Conservation (phyloP, 176 grass and related monocot genomes). For the Carex pumila region DNA sequence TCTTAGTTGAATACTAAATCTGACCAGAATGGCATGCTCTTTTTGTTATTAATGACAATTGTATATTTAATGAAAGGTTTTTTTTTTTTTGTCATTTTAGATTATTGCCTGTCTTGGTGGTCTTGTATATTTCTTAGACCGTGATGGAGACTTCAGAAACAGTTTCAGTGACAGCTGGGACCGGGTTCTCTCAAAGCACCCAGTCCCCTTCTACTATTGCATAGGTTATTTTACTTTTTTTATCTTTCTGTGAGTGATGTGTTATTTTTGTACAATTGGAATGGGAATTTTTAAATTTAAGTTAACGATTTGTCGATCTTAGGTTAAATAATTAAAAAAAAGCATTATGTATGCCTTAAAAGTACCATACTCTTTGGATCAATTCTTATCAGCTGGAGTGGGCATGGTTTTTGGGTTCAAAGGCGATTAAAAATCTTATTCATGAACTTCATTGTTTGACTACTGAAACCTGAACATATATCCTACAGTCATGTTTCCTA, state of each 20-base stretch:
- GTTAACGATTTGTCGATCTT: not conserved
- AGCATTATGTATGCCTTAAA: not conserved
- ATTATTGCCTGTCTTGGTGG: slow-evolving; percentile 75
- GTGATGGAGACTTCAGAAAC: slow-evolving; percentile 80
- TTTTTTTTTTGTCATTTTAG: slow-evolving; percentile 29
- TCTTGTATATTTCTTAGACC: slow-evolving; percentile 77
- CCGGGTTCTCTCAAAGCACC: slow-evolving; percentile 88
- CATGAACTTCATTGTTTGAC: not conserved
- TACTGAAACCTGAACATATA: not conserved
- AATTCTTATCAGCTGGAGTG: not conserved
- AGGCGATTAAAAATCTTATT: not conserved
- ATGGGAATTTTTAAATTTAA: not conserved
- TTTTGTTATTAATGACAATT: not conserved
- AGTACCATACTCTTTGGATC: not conserved
- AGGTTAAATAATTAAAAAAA: not conserved
- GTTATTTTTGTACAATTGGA: not conserved
- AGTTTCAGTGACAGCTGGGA: slow-evolving; percentile 94
- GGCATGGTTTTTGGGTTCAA: not conserved
- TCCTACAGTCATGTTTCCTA: not conserved
- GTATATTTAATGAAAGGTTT: not conserved
- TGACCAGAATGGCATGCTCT: not conserved
- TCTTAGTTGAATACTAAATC: not conserved
- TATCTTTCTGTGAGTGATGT: not conserved
- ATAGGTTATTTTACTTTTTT: slow-evolving; percentile 44
- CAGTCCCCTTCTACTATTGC: slow-evolving; percentile 93